Evolutionary conservation across 2,329 filamentous ascomycete species (phyloP).

Genomic region (Colletotrichum musae): DNA sequence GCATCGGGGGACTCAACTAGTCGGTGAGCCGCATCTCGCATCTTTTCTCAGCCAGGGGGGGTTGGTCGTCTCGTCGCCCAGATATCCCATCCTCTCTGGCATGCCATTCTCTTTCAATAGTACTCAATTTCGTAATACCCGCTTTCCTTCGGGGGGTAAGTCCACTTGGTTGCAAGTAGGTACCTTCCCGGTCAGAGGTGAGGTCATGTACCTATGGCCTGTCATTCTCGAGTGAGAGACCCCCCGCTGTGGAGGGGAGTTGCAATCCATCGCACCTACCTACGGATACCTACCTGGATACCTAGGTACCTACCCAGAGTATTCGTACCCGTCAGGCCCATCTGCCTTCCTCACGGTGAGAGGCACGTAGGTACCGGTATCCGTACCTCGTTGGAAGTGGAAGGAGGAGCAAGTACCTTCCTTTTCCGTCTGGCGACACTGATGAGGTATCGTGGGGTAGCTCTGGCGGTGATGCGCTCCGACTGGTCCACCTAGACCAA

Average conservation of each 20-base stretch:
- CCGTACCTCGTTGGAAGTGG: not conserved
- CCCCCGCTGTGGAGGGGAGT: not conserved
- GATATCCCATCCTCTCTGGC: conserved; percentile 2
- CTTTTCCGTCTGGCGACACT: conserved; percentile 5
- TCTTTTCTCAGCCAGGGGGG: not conserved
- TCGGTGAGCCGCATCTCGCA: conserved; percentile 33
- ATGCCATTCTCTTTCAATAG: not conserved
- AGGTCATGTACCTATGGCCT: too few species aligned
- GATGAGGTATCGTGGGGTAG: conserved; percentile 3
- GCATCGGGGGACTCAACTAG: conserved; percentile 11
- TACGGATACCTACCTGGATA: too few species aligned
- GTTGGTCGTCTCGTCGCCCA: not conserved
- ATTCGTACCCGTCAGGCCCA: not conserved
- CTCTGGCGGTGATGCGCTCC: not conserved
- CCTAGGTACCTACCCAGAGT: too few species aligned
- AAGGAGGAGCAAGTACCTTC: conserved; percentile 6
- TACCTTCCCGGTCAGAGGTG: too few species aligned
- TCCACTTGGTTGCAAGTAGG: too few species aligned
- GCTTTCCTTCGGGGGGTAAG: not conserved
- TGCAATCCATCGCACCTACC: not conserved
- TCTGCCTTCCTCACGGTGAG: not conserved
- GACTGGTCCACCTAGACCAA: not conserved
- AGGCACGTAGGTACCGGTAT: not conserved
- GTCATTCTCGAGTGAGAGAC: too few species aligned
- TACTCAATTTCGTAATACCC: not conserved